A percentile compares a stretch with the other conserved stretches of the same genome.
Evolutionary conservation across 2,329 filamentous ascomycete genomes (phyloP).

Genomic region (Paraphaeosphaeria minitans): DNA sequence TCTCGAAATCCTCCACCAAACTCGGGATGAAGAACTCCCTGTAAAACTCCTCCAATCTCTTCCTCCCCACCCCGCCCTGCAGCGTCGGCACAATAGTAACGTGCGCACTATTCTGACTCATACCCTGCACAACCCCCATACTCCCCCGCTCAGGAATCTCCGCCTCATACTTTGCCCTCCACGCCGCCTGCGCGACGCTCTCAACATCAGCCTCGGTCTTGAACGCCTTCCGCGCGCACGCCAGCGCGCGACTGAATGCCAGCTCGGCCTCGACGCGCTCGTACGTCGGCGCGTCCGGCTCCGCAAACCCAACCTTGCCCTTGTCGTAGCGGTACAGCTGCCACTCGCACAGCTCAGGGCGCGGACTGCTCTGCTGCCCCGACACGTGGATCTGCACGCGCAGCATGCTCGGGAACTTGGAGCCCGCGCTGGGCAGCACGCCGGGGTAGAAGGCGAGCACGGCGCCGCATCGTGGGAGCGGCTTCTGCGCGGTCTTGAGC

Average conservation of each 20-base stretch:
- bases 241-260: constrained; percentile 51
- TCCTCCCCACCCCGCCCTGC: constrained; percentile 50
- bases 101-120: constrained; percentile 43
- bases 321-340: constrained; percentile 48
- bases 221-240: constrained; percentile 43
- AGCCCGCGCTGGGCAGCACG: constrained; percentile 42
- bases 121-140: constrained; percentile 36
- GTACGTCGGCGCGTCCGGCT: constrained; percentile 46
- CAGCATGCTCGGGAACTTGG: constrained; percentile 46
- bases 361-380: constrained; percentile 39
- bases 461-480: constrained; percentile 47
- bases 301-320: constrained; percentile 49
- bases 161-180: constrained; percentile 42
- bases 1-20: constrained; percentile 59
- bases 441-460: constrained; percentile 53
- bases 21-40: constrained; percentile 60
- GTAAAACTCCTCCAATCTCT: constrained; percentile 58
- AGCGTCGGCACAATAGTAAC: constrained; percentile 50
- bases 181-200: constrained; percentile 38
- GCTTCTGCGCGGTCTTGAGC: constrained; percentile 49
- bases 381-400: constrained; percentile 50
- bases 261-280: constrained; percentile 49
- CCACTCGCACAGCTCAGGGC: constrained; percentile 44
- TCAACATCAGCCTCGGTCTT: constrained; percentile 45
- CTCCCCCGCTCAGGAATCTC: constrained; percentile 38